Conservation (phyloP, 306 rosid genomes). For the Cyamopsis tetragonoloba region DNA sequence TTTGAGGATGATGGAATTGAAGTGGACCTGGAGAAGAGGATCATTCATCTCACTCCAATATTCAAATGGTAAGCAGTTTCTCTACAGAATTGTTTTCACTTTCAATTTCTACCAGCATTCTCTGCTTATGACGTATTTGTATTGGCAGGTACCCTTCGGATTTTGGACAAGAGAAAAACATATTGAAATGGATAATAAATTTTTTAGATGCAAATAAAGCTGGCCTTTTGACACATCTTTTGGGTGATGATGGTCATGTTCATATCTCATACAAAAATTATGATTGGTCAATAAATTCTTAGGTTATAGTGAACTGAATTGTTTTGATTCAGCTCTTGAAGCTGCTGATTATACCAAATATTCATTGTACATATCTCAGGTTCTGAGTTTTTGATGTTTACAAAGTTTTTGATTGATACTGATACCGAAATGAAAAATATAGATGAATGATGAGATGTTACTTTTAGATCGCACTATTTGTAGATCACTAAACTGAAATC, state of each 20-base stretch:
- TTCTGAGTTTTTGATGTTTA: constrained; percentile 1
- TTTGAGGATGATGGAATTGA: constrained; percentile 64
- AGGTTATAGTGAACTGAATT: constrained; percentile 1
- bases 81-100: neutral
- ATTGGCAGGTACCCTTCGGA: constrained; percentile 63
- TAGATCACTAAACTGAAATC: neutral
- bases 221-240: constrained; percentile 82
- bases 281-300: constrained; percentile 69
- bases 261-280: constrained; percentile 56
- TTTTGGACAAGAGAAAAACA: constrained; percentile 66
- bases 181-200: constrained; percentile 58
- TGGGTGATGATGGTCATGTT: constrained; percentile 65
- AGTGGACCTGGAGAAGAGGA: constrained; percentile 80
- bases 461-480: neutral
- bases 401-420: neutral
- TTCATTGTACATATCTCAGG: neutral
- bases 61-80: constrained; percentile 59
- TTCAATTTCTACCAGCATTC: constrained; percentile 13
- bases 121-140: neutral
- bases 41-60: constrained; percentile 58
- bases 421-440: neutral
- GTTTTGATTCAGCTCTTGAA: constrained; percentile 8
- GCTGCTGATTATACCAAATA: neutral
- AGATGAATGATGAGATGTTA: neutral
- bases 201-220: constrained; percentile 80